Conservation (phyloP, 1,139 yeast genomes). For the Protomyces gravidus region DNA sequence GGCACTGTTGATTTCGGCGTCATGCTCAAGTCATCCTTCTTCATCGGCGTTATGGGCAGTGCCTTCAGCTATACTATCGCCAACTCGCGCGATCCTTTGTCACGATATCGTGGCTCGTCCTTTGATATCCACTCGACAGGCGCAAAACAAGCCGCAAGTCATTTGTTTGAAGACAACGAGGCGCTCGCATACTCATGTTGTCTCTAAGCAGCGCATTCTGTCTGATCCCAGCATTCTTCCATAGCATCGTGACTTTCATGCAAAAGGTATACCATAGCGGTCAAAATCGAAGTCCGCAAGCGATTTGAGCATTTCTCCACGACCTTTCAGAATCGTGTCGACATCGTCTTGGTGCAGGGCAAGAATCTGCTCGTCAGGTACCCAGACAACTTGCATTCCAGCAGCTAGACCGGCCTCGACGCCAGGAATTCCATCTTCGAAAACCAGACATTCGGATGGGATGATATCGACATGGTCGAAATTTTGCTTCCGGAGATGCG, state of each 20-base stretch:
- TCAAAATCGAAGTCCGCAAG: constrained; percentile 16
- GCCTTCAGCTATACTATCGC: constrained; percentile 6
- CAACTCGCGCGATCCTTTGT: constrained; percentile 7
- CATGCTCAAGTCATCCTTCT: constrained; percentile 8
- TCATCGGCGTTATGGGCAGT: constrained; percentile 4
- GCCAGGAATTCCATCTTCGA: constrained; percentile 94
- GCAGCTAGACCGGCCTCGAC: constrained; percentile 77
- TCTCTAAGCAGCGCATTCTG: neutral
- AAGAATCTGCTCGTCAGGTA: constrained; percentile 73
- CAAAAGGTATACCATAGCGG: neutral
- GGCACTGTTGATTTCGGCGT: constrained; percentile 13
- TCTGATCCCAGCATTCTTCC: neutral
- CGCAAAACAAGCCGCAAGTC: neutral
- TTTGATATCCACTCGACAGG: neutral
- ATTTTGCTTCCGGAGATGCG: neutral
- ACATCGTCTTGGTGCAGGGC: constrained; percentile 48
- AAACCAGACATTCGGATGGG: constrained; percentile 77
- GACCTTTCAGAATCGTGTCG: constrained; percentile 47
- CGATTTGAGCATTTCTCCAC: constrained; percentile 6
- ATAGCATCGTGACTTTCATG: neutral
- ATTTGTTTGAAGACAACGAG: neutral
- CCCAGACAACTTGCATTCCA: constrained; percentile 85
- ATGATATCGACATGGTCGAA: constrained; percentile 45
- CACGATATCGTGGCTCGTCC: constrained; percentile 9
- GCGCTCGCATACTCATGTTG: constrained; percentile 1